Evolutionary conservation across 2,329 filamentous ascomycete genomes (phyloP).

Genomic region (Cladosporium sp.): DNA sequence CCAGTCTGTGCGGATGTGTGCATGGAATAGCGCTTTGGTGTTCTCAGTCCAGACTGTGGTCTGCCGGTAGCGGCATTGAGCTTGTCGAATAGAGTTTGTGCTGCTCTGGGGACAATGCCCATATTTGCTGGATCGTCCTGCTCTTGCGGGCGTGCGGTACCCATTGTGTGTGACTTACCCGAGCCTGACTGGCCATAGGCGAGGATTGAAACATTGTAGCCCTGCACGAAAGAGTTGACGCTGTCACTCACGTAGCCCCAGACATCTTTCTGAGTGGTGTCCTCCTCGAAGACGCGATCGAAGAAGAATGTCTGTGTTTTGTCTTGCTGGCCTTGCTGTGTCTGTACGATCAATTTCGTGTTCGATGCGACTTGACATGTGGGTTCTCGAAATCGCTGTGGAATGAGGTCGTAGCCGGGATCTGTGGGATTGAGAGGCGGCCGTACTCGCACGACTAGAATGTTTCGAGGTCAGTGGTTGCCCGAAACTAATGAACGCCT

Average conservation of each 20-base stretch:
- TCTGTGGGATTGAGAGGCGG: constrained; percentile 78
- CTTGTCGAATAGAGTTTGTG: constrained; percentile 79
- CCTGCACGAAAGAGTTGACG: constrained; percentile 82
- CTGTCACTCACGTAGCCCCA: constrained; percentile 94
- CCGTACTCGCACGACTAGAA: constrained; percentile 80
- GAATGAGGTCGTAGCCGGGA: constrained; percentile 90
- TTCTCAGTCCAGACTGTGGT: constrained; percentile 62
- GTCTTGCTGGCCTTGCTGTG: constrained; percentile 84
- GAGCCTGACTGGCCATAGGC: constrained; percentile 97
- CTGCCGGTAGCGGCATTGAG: constrained; percentile 64
- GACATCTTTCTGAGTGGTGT: constrained; percentile 78
- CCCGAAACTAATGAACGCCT: too few relatives aligned
- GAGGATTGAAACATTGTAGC: constrained; percentile 96
- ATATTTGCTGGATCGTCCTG: constrained; percentile 26
- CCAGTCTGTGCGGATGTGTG: constrained; percentile 43
- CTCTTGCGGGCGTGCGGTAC: constrained; percentile 80
- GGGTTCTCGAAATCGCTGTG: constrained; percentile 87
- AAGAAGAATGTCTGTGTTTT: constrained; percentile 90
- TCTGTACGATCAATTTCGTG: constrained; percentile 82
- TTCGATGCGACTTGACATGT: constrained; percentile 86
- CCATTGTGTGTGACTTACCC: constrained; percentile 98
- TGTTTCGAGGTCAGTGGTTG: constrained; percentile 18
- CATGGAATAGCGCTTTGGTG: constrained; percentile 69
- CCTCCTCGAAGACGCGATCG: constrained; percentile 84
- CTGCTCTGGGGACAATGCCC: constrained; percentile 96